A percentile compares a stretch with the other conserved stretches of the same genome.
phyloP scores from a whole-genome alignment of 371 early-diverging fungal genomes.

The Phascolomyces articulosus region DNA sequence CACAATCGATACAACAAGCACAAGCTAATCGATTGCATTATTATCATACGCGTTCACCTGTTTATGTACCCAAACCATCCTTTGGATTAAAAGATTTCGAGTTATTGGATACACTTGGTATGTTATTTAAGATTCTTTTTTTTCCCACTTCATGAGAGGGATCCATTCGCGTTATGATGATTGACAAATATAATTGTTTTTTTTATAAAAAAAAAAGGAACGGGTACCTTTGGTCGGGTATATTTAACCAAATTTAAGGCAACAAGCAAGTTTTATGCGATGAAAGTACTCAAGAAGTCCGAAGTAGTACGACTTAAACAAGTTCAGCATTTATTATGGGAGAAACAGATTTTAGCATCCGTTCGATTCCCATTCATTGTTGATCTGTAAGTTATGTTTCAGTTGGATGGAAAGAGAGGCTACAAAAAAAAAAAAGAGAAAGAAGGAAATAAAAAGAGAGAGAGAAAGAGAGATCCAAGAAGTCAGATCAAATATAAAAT shows the following conservation, averaged over 20 bases:
- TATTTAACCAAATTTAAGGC: constrained; percentile 72
- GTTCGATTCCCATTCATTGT: constrained; percentile 95
- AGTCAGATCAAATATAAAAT: too few species aligned
- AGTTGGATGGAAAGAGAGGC: neutral
- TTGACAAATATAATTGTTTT: constrained; percentile 4
- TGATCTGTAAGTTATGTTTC: constrained; percentile 63
- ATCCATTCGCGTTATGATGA: neutral
- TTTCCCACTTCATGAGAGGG: neutral
- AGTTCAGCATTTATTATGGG: constrained; percentile 96
- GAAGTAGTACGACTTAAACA: constrained; percentile 94
- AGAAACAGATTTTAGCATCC: constrained; percentile 89
- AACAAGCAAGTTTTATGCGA: constrained; percentile 81
- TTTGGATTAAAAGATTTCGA: constrained; percentile 24
- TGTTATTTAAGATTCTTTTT: neutral
- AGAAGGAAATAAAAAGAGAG: neutral
- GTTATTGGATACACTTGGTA: constrained; percentile 26
- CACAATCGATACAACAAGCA: constrained; percentile 15
- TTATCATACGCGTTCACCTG: constrained; percentile 23
- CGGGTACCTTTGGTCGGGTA: constrained; percentile 92
- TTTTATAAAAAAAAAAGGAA: constrained; percentile 19
- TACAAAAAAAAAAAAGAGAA: neutral
- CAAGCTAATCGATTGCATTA: constrained; percentile 18
- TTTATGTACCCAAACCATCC: constrained; percentile 20
- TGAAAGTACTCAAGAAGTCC: constrained; percentile 93
- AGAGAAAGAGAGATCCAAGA: too few species aligned